Conservation (phyloP, 805 yeast species). For the Yarrowia divulgata region DNA sequence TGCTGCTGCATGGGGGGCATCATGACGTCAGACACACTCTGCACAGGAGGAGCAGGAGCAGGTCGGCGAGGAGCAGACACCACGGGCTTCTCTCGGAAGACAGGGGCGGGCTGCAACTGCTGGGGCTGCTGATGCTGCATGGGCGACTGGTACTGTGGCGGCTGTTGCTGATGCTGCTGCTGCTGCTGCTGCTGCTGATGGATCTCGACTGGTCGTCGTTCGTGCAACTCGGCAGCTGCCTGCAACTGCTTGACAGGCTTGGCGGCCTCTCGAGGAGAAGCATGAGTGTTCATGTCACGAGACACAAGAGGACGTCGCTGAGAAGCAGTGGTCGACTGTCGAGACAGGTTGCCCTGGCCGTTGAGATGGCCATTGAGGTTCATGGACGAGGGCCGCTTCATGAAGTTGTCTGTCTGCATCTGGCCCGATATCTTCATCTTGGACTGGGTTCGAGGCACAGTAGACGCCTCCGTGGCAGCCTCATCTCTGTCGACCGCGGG, state of each 20-base stretch:
- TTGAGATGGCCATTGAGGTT: slow-evolving; percentile 39
- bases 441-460: slow-evolving; percentile 22
- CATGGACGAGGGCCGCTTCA: slow-evolving; percentile 38
- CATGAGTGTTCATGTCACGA: slow-evolving; percentile 12
- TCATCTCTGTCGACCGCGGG: slow-evolving; percentile 27
- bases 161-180: not conserved
- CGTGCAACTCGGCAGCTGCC: slow-evolving; percentile 15
- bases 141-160: too few species aligned
- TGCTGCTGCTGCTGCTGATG: slow-evolving; percentile 5
- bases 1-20: slow-evolving; percentile 1
- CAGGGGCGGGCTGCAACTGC: slow-evolving; percentile 32
- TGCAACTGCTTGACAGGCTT: slow-evolving; percentile 28
- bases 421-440: slow-evolving; percentile 43
- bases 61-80: slow-evolving; percentile 22
- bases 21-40: not conserved
- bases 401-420: slow-evolving; percentile 45
- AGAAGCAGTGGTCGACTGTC: slow-evolving; percentile 2
- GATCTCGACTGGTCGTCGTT: not conserved
- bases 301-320: slow-evolving; percentile 33
- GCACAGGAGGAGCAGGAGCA: slow-evolving; percentile 31
- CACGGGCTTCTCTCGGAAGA: slow-evolving; percentile 27
- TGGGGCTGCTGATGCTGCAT: not conserved
- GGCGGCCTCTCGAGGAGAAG: slow-evolving; percentile 1
- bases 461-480: not conserved
- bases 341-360: slow-evolving; percentile 5